Evolutionary conservation across 1,284 basidiomycete genomes (phyloP).

Genomic region (Gomphus bonarii): DNA sequence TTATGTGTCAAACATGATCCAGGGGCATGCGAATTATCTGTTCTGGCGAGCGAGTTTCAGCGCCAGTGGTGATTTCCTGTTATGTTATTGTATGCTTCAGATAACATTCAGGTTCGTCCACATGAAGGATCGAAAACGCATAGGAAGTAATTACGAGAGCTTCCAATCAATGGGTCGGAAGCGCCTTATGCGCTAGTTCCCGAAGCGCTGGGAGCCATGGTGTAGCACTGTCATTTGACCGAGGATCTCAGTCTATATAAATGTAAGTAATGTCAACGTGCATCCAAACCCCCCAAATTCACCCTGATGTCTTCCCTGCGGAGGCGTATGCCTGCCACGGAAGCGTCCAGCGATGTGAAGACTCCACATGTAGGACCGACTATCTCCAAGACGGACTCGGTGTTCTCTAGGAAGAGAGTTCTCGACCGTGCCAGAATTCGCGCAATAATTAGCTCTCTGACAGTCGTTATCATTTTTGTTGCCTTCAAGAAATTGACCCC

Average conservation of each 20-base stretch:
- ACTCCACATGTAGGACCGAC: background rate
- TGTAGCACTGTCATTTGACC: background rate
- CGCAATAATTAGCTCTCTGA: constrained; percentile 2
- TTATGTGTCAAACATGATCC: too few relatives aligned
- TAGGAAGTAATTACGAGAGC: background rate
- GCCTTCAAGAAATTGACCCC: background rate
- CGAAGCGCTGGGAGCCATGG: background rate
- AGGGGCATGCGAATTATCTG: background rate
- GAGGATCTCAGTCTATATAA: background rate
- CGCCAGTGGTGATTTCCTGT: background rate
- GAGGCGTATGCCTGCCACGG: background rate
- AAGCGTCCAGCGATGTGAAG: background rate
- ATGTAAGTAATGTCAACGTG: background rate
- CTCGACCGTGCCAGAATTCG: constrained; percentile 2
- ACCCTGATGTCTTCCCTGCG: background rate
- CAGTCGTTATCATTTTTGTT: constrained; percentile 5
- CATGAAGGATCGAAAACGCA: background rate
- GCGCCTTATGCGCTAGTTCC: background rate
- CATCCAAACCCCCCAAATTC: background rate
- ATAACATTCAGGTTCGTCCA: background rate
- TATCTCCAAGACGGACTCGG: background rate
- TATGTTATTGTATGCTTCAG: background rate
- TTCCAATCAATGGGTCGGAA: background rate
- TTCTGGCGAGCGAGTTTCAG: background rate
- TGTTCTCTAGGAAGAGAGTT: background rate